Evolutionary conservation across 257 asterid genomes (phyloP).

Genomic region (Rehmannia glutinosa): DNA sequence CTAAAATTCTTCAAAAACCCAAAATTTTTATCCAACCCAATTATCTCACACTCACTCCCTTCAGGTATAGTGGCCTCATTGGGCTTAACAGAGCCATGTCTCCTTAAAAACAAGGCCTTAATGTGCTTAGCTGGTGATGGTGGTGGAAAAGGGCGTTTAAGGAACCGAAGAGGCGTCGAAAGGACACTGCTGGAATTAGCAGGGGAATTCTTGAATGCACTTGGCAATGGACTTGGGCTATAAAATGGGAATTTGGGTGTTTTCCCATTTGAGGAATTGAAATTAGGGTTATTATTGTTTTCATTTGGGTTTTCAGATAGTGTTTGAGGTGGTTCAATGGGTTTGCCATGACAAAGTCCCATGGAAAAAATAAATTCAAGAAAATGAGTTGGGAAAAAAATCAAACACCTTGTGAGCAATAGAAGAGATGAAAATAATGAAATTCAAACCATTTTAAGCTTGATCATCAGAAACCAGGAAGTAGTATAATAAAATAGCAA

Average conservation of each 20-base stretch:
- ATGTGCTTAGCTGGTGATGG: constrained; percentile 98
- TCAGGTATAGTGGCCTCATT: constrained; percentile 89
- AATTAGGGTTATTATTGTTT: constrained; percentile 33
- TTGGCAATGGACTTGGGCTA: constrained; percentile 86
- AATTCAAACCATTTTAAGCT: constrained; percentile 21
- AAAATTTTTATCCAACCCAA: constrained; percentile 76
- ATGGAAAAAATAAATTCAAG: constrained; percentile 33
- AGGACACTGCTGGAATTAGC: constrained; percentile 61
- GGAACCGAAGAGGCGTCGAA: constrained; percentile 83
- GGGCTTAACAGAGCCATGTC: constrained; percentile 91
- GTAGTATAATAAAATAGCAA: constrained; percentile 22
- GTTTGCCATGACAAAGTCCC: constrained; percentile 99
- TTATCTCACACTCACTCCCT: constrained; percentile 80
- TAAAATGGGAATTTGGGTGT: constrained; percentile 88
- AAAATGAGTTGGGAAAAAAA: constrained; percentile 1
- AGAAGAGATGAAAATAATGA: neutral
- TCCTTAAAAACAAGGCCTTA: constrained; percentile 74
- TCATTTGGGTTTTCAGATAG: constrained; percentile 50
- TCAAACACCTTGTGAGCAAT: neutral
- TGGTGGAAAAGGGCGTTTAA: constrained; percentile 90
- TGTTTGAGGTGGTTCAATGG: constrained; percentile 51
- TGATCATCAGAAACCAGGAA: constrained; percentile 42
- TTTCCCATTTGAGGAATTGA: constrained; percentile 62
- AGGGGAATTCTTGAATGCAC: constrained; percentile 84
- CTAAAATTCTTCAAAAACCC: constrained; percentile 68